Evolutionary conservation across 768 basidiomycete species (phyloP).

Genomic region (Suillus placidus): DNA sequence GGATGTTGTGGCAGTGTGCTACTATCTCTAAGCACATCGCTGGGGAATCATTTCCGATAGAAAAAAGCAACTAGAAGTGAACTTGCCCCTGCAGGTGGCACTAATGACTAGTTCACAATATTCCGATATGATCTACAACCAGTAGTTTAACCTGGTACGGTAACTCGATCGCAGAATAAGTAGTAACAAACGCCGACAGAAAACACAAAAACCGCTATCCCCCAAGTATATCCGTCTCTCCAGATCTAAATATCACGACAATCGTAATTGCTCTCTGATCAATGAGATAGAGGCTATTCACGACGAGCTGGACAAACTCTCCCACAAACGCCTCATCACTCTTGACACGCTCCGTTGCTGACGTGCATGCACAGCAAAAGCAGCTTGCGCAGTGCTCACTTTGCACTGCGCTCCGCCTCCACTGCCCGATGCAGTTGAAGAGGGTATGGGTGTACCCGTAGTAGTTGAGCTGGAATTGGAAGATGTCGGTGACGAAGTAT

Average conservation of each 20-base stretch:
- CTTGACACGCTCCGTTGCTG: conserved; percentile 33
- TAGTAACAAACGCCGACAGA: neutral
- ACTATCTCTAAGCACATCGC: too few species aligned
- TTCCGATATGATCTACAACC: neutral
- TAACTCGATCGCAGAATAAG: neutral
- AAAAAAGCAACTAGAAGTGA: too few species aligned
- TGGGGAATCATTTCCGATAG: too few species aligned
- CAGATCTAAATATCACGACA: neutral
- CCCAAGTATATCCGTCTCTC: neutral
- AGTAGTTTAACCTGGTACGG: neutral
- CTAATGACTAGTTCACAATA: neutral
- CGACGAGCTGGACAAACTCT: neutral
- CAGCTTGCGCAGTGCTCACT: conserved; percentile 20
- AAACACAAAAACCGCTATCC: neutral
- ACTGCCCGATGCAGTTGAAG: conserved; percentile 14
- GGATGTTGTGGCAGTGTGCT: too few species aligned
- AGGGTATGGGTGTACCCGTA: conserved; percentile 1
- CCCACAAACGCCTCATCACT: conserved; percentile 29
- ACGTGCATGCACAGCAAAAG: conserved; percentile 9
- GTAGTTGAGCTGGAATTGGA: conserved; percentile 21
- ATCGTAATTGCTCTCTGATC: neutral
- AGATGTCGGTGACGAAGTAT: conserved; percentile 14
- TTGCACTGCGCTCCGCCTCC: conserved; percentile 21
- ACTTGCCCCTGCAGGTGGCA: neutral
- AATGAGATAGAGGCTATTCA: neutral